Evolutionary conservation across 164 flowering plant species (phyloP).

Genomic region (Aristolochia contorta): DNA sequence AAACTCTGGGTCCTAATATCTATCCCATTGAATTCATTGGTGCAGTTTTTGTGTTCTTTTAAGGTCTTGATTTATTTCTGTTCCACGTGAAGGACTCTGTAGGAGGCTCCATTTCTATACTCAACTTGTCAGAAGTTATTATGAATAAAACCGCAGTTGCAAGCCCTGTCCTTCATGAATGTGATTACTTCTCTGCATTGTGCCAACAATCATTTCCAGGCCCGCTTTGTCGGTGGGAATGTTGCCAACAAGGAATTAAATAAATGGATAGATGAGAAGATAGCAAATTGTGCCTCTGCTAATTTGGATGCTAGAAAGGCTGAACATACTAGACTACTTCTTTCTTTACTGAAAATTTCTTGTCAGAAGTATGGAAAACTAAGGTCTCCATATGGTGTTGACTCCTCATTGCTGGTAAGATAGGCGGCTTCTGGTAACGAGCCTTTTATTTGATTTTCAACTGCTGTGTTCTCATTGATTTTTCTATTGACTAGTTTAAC

Average conservation of each 20-base stretch:
- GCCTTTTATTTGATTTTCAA: no score
- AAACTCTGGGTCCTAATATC: slow-evolving; percentile 5
- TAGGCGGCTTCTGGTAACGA: no score
- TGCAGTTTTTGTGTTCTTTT: neutral
- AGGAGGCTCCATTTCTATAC: slow-evolving; percentile 53
- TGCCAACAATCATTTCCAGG: slow-evolving; percentile 84
- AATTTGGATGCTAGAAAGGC: slow-evolving; percentile 41
- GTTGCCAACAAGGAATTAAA: slow-evolving; percentile 71
- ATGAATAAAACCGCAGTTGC: slow-evolving; percentile 23
- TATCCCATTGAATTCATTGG: neutral
- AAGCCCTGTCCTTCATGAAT: slow-evolving; percentile 20
- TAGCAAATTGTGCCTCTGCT: slow-evolving; percentile 44
- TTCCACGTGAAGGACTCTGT: slow-evolving; percentile 41
- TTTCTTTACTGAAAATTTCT: slow-evolving; percentile 79
- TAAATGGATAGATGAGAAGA: slow-evolving; percentile 95
- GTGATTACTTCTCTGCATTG: slow-evolving; percentile 52
- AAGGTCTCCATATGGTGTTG: slow-evolving; percentile 88
- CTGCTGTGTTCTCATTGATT: no score
- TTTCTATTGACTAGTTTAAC: no score
- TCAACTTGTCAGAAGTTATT: slow-evolving; percentile 67
- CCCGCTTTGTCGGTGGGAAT: slow-evolving; percentile 87
- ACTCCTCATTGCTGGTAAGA: slow-evolving; percentile 48
- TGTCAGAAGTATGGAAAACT: slow-evolving; percentile 94
- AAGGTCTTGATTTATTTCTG: neutral
- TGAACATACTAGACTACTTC: slow-evolving; percentile 58